These are phyloP conservation scores for Ampelomyces quisqualis DNA, from an alignment of 2,329 filamentous ascomycete genomes.

Conservation along the genomic window DNA sequence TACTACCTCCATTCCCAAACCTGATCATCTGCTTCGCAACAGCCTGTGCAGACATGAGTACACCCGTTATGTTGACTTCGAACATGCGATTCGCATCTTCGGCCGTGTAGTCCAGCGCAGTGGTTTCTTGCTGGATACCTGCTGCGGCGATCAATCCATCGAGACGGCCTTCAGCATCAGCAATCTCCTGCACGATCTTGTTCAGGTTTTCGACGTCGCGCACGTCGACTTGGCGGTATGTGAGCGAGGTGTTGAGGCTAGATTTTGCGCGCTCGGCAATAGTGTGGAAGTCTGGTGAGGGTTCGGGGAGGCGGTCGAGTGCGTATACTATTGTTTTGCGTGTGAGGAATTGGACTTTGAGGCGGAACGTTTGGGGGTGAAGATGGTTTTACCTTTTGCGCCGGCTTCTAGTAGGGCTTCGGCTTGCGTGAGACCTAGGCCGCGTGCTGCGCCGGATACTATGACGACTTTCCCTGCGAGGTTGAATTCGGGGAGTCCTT, in stretches of 20 bases:
- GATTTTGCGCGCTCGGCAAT: conserved; percentile 64
- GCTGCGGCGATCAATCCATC: conserved; percentile 77
- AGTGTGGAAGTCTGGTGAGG: conserved; percentile 62
- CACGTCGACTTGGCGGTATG: conserved; percentile 80
- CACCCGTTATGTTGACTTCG: conserved; percentile 61
- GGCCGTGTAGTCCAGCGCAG: conserved; percentile 74
- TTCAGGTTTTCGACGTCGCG: conserved; percentile 69
- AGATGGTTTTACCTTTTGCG: conserved; percentile 66
- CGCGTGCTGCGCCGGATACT: conserved; percentile 70
- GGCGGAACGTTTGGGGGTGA: no score
- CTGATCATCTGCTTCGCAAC: conserved; percentile 64
- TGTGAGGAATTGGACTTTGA: background rate
- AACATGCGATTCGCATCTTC: conserved; percentile 65
- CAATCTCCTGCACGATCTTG: conserved; percentile 67
- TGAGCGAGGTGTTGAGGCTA: conserved; percentile 66
- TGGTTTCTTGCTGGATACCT: conserved; percentile 78
- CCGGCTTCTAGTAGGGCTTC: conserved; percentile 75
- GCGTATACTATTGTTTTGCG: conserved; percentile 57
- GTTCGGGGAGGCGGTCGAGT: conserved; percentile 62
- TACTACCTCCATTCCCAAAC: conserved; percentile 60
- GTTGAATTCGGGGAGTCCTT: conserved; percentile 69
- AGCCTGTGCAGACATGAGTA: conserved; percentile 65
- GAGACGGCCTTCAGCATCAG: conserved; percentile 66
- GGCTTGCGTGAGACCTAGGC: conserved; percentile 71
- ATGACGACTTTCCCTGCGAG: conserved; percentile 69